Percentiles rank a stretch among this genome's conserved stretches.
These are phyloP conservation scores for Aspergillus fructus DNA, from an alignment of 2,329 filamentous ascomycete species.

Conservation along the genomic window DNA sequence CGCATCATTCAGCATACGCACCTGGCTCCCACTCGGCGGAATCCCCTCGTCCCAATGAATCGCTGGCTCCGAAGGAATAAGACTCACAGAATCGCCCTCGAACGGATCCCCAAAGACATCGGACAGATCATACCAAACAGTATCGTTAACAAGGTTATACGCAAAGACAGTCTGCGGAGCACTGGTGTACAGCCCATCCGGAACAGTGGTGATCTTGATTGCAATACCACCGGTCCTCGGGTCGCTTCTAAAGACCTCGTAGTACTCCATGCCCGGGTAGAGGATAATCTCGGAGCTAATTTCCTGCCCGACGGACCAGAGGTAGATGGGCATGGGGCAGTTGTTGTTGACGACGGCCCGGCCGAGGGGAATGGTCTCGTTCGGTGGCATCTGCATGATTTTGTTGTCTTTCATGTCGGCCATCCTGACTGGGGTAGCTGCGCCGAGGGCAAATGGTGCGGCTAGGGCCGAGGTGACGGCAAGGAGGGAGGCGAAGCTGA, in stretches of 20 bases:
- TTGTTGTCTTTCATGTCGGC: background rate
- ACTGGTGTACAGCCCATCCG: slow-evolving; percentile 34
- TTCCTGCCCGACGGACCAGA: slow-evolving; percentile 38
- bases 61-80: slow-evolving; percentile 22
- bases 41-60: slow-evolving; percentile 35
- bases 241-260: slow-evolving; percentile 37
- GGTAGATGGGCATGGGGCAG: slow-evolving; percentile 33
- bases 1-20: slow-evolving; percentile 19
- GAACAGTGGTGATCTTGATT: slow-evolving; percentile 40
- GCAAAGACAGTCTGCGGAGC: slow-evolving; percentile 43
- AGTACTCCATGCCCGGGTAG: slow-evolving; percentile 26
- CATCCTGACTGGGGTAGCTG: background rate
- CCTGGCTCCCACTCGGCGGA: slow-evolving; percentile 32
- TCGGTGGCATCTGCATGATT: background rate
- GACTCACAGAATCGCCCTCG: slow-evolving; percentile 23
- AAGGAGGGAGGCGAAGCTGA: slow-evolving; percentile 5
- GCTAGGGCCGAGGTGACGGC: slow-evolving; percentile 5
- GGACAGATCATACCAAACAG: slow-evolving; percentile 45
- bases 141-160: slow-evolving; percentile 34
- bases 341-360: slow-evolving; percentile 36
- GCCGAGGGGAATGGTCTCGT: slow-evolving; percentile 22
- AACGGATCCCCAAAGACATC: slow-evolving; percentile 49
- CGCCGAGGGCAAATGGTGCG: background rate
- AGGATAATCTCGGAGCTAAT: slow-evolving; percentile 26
- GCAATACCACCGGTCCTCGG: slow-evolving; percentile 39